Evolutionary conservation across 73 alveolate species (phyloP).

Genomic region (Symbiodinium pilosum): DNA sequence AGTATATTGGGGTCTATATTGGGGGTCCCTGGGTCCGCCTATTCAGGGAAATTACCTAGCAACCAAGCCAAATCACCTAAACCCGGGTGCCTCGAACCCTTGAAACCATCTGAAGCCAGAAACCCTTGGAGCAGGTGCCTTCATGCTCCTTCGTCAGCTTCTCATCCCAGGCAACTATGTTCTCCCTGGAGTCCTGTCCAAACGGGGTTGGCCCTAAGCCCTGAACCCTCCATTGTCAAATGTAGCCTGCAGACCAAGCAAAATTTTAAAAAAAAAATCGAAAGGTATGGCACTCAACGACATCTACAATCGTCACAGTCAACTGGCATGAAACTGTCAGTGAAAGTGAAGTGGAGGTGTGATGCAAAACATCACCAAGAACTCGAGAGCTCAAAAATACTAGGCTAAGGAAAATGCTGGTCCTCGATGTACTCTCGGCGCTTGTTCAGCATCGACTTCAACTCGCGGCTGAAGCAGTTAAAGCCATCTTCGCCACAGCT

Average conservation of each 20-base stretch:
- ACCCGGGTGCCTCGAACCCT: not conserved
- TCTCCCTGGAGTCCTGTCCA: conserved; percentile 62
- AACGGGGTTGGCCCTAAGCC: not conserved
- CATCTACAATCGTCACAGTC: too few species aligned
- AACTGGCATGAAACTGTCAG: too few species aligned
- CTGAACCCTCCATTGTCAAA: not conserved
- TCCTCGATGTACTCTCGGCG: conserved; percentile 74
- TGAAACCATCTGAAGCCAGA: too few species aligned
- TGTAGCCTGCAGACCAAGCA: not conserved
- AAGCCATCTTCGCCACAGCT: conserved; percentile 84
- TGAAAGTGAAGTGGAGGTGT: too few species aligned
- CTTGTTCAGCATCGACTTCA: conserved; percentile 31
- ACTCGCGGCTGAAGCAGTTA: conserved; percentile 57
- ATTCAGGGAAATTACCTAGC: not conserved
- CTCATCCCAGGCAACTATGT: conserved; percentile 45
- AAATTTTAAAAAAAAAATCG: too few species aligned
- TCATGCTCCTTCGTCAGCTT: conserved; percentile 6
- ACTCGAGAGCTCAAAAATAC: too few species aligned
- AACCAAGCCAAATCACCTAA: not conserved
- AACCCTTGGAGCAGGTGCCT: not conserved
- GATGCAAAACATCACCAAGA: too few species aligned
- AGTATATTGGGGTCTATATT: too few species aligned
- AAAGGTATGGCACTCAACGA: too few species aligned
- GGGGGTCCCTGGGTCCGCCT: not conserved
- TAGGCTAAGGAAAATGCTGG: too few species aligned